These are phyloP conservation scores for Cubamyces sp. DNA, from an alignment of 768 basidiomycete species.

Conservation along the genomic window DNA sequence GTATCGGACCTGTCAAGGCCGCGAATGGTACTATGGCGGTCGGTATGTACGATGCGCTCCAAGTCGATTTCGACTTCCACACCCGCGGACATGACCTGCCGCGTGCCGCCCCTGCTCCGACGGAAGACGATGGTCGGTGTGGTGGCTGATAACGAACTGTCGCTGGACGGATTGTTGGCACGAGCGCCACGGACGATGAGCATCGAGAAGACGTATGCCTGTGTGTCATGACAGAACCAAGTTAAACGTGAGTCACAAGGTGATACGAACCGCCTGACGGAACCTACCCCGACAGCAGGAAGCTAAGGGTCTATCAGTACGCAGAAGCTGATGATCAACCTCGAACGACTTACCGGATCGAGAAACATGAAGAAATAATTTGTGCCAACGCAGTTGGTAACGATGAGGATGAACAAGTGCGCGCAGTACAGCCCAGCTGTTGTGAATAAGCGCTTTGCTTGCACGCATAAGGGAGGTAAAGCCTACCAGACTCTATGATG, in stretches of 20 bases:
- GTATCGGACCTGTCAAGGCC: too few relatives aligned
- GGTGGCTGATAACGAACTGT: background rate
- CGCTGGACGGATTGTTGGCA: background rate
- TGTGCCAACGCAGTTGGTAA: slow-evolving; percentile 6
- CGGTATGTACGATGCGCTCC: slow-evolving; percentile 6
- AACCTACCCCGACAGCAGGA: slow-evolving; percentile 7
- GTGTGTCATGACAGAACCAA: background rate
- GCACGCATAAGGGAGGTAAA: too few relatives aligned
- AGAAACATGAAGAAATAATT: slow-evolving; percentile 12
- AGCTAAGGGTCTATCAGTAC: background rate
- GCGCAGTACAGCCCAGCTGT: slow-evolving; percentile 16
- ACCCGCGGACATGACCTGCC: too few relatives aligned
- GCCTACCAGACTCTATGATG: slow-evolving; percentile 14
- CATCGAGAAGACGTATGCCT: slow-evolving; percentile 15
- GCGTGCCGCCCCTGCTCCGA: background rate
- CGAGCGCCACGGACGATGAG: slow-evolving; percentile 7
- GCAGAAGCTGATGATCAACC: too few relatives aligned
- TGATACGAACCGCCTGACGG: background rate
- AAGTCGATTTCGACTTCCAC: slow-evolving; percentile 12
- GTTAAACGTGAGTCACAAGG: background rate
- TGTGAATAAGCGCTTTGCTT: too few relatives aligned
- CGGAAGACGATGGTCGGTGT: slow-evolving; percentile 5
- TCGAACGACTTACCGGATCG: slow-evolving; percentile 2
- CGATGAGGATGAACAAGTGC: slow-evolving; percentile 13
- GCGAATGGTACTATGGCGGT: background rate